A percentile compares a stretch with the other conserved stretches of the same genome.
Conservation (phyloP, 371 early-diverging fungal species). For the Rhizomucor pusillus region DNA sequence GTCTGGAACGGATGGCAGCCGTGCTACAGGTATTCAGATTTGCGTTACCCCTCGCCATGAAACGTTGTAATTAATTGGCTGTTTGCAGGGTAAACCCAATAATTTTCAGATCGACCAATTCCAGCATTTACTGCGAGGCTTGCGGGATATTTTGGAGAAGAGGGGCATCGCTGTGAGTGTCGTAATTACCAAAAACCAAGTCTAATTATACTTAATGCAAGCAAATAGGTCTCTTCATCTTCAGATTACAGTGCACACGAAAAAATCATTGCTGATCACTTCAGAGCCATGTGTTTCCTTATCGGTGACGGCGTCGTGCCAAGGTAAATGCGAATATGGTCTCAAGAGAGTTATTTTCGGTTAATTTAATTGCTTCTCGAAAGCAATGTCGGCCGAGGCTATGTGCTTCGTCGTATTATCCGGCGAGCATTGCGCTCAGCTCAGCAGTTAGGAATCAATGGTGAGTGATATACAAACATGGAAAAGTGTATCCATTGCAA, state of each 20-base stretch:
- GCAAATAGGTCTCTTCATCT: conserved; percentile 11
- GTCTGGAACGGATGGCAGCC: conserved; percentile 70
- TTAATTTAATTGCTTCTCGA: not conserved
- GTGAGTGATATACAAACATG: conserved; percentile 17
- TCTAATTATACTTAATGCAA: not conserved
- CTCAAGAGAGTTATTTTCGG: not conserved
- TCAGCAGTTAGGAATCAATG: conserved; percentile 60
- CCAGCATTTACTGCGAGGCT: conserved; percentile 40
- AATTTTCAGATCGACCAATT: conserved; percentile 78
- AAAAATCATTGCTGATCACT: conserved; percentile 76
- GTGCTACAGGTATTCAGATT: conserved; percentile 48
- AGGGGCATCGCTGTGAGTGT: conserved; percentile 33
- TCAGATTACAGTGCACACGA: conserved; percentile 50
- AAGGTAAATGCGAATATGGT: conserved; percentile 29
- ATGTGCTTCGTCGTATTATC: conserved; percentile 76
- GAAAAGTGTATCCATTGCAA: not conserved
- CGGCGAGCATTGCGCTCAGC: conserved; percentile 74
- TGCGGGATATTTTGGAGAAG: conserved; percentile 34
- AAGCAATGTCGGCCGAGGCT: conserved; percentile 73
- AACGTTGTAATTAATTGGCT: not conserved
- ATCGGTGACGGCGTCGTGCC: conserved; percentile 81
- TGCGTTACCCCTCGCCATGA: no score
- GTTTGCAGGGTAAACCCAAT: conserved; percentile 49
- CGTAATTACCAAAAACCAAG: not conserved
- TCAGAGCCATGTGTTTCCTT: conserved; percentile 69